These are phyloP conservation scores for Cyberlindnera xylosilytica DNA, from an alignment of 805 yeast genomes.

Conservation along the genomic window DNA sequence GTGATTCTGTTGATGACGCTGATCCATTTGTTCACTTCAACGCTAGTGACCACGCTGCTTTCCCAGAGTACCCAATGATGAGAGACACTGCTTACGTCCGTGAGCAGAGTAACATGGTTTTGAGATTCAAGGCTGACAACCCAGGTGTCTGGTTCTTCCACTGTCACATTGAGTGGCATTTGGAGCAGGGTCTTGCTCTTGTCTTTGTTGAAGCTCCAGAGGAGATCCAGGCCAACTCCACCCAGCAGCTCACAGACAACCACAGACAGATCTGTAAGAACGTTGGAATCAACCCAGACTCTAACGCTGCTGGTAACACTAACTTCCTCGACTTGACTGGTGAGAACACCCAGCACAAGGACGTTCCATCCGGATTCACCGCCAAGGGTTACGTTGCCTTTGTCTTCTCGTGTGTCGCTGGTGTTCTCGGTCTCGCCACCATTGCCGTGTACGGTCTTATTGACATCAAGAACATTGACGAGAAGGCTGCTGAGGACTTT, in stretches of 20 bases:
- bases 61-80: conserved; percentile 56
- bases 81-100: conserved; percentile 73
- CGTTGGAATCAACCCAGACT: conserved; percentile 49
- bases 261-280: conserved; percentile 59
- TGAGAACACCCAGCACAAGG: conserved; percentile 62
- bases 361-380: conserved; percentile 87
- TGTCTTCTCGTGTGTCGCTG: conserved; percentile 86
- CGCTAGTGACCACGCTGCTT: conserved; percentile 38
- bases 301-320: conserved; percentile 89
- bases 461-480: conserved; percentile 60
- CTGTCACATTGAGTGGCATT: conserved; percentile 86
- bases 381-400: conserved; percentile 93
- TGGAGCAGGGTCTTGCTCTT: conserved; percentile 76
- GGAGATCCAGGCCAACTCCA: conserved; percentile 45
- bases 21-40: conserved; percentile 55
- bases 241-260: conserved; percentile 59
- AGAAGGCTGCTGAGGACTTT: conserved; percentile 36
- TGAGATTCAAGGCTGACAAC: conserved; percentile 76
- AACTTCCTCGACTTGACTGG: conserved; percentile 69
- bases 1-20: conserved; percentile 48
- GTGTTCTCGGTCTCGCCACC: conserved; percentile 72
- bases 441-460: conserved; percentile 84
- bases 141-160: conserved; percentile 97
- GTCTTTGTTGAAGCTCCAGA: conserved; percentile 70
- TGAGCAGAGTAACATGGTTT: conserved; percentile 63